A percentile compares a stretch with the other conserved stretches of the same genome.
Evolutionary conservation across 176 grass and related monocot genomes (phyloP).

Genomic region (Puccinellia tenuiflora): DNA sequence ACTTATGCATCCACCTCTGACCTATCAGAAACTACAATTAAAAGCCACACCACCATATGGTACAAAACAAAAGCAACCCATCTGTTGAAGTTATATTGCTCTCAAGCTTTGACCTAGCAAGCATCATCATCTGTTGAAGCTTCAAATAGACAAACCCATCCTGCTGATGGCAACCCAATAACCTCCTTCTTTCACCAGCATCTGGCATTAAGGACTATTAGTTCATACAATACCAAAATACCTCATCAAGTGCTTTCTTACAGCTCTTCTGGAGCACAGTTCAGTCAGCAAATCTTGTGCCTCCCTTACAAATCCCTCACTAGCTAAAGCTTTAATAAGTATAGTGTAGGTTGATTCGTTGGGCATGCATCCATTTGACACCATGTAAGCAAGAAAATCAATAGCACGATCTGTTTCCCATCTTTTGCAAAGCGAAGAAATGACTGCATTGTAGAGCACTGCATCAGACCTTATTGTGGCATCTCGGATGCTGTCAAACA

Average conservation of each 20-base stretch:
- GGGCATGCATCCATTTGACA: constrained; percentile 38
- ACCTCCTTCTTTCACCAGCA: not conserved
- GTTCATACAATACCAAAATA: constrained; percentile 31
- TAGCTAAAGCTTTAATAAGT: constrained; percentile 46
- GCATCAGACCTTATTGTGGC: constrained; percentile 23
- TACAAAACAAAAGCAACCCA: not conserved
- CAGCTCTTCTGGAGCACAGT: constrained; percentile 32
- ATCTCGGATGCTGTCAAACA: constrained; percentile 41
- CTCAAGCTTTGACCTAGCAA: not conserved
- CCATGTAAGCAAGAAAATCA: constrained; percentile 42
- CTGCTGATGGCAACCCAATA: not conserved
- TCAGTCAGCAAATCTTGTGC: constrained; percentile 38
- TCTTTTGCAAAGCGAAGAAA: constrained; percentile 51
- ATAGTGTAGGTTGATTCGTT: constrained; percentile 47
- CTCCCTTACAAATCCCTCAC: constrained; percentile 40
- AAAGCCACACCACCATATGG: not conserved
- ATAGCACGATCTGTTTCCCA: constrained; percentile 35
- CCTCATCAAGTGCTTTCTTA: constrained; percentile 36
- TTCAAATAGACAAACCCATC: constrained; percentile 12
- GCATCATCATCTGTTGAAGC: not conserved
- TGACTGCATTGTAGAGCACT: constrained; percentile 45
- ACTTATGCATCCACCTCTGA: not conserved
- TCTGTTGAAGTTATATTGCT: too few relatives aligned
- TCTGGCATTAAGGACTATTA: not conserved
- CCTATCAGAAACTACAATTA: constrained; percentile 16